Conservation (phyloP, 2,329 filamentous ascomycete species). For the Cercospora nicotianae region DNA sequence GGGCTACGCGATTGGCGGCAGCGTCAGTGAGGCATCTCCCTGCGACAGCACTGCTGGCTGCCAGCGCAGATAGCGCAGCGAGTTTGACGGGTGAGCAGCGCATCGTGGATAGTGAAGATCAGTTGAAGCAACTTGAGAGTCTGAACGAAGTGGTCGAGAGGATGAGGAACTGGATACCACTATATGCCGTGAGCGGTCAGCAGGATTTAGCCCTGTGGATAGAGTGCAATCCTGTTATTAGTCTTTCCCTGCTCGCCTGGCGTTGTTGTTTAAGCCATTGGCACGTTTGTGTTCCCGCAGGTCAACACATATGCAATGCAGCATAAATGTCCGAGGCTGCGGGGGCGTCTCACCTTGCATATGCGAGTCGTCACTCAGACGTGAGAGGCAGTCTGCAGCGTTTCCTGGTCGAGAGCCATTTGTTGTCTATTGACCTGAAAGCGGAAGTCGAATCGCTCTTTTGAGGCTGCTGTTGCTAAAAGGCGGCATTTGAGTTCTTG, state of each 20-base stretch:
- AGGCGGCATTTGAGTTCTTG: background rate
- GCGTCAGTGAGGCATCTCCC: slow-evolving; percentile 5
- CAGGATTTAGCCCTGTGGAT: background rate
- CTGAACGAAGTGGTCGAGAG: background rate
- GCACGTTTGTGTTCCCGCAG: background rate
- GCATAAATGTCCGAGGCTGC: slow-evolving; percentile 7
- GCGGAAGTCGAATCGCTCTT: background rate
- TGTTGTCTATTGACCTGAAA: background rate
- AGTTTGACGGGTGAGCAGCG: background rate
- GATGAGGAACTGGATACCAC: background rate
- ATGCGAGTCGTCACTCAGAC: background rate
- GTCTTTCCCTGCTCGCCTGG: background rate
- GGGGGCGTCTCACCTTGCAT: background rate
- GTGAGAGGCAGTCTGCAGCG: background rate
- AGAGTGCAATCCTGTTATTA: background rate
- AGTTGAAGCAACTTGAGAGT: background rate
- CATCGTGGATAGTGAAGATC: background rate
- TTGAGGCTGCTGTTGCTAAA: background rate
- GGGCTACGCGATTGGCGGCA: slow-evolving; percentile 25
- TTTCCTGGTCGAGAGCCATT: background rate
- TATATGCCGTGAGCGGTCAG: background rate
- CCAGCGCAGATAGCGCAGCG: background rate
- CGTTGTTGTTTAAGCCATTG: background rate
- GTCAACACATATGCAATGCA: background rate
- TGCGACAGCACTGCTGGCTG: background rate